Percentiles rank a stretch among this genome's conserved stretches.
phyloP scores from a whole-genome alignment of 176 grass and related monocot genomes.

The Carex kokanica region DNA sequence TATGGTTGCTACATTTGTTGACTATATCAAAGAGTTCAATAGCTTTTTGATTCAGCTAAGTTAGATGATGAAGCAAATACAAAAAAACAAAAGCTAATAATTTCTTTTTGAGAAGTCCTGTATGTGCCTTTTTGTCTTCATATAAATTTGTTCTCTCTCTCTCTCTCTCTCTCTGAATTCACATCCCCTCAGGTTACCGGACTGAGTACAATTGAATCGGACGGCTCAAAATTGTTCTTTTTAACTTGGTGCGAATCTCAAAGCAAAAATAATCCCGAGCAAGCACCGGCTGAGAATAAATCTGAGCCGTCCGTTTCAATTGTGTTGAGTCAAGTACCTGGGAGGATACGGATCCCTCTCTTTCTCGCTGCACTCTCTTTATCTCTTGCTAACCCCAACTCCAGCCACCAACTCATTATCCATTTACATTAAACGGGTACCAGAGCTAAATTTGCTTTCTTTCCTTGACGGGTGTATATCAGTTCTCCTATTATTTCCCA shows the following conservation, averaged over 20 bases:
- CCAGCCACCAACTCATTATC: not conserved
- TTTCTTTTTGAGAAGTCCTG: not conserved
- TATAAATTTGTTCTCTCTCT: not conserved
- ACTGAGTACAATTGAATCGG: too few relatives aligned
- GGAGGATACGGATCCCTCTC: too few relatives aligned
- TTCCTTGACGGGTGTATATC: not conserved
- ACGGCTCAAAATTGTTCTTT: too few relatives aligned
- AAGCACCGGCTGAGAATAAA: too few relatives aligned
- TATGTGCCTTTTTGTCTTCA: not conserved
- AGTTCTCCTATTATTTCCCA: not conserved
- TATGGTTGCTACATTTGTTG: not conserved
- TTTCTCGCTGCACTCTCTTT: not conserved
- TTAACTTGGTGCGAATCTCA: too few relatives aligned
- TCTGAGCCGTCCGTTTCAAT: too few relatives aligned
- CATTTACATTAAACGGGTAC: not conserved
- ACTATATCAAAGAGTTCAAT: not conserved
- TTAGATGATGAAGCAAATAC: slow-evolving; percentile 7
- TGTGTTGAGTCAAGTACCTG: too few relatives aligned
- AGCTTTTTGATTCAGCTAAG: not conserved
- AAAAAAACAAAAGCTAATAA: not conserved
- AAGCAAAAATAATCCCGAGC: too few relatives aligned
- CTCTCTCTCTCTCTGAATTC: not conserved
- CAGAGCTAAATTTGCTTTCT: not conserved
- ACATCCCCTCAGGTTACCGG: too few relatives aligned
- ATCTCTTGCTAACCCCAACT: not conserved